Evolutionary conservation across 2,329 filamentous ascomycete genomes (phyloP).

Genomic region (Ophiostoma angusticollis): DNA sequence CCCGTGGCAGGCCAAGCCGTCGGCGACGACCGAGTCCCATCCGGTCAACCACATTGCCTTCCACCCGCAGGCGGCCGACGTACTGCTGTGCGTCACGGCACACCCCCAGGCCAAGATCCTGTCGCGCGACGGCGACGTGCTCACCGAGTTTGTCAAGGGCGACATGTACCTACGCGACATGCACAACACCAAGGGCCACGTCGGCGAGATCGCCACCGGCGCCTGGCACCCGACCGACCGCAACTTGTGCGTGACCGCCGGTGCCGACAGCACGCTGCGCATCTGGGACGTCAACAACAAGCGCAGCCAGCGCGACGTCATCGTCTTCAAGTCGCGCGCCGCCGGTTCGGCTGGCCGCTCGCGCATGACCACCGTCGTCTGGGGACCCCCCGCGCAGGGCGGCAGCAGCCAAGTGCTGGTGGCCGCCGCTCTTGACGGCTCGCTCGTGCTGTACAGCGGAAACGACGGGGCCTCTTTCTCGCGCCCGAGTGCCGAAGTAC

Average conservation of each 20-base stretch:
- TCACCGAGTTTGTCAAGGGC: conserved; percentile 87
- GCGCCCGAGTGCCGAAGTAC: conserved; percentile 69
- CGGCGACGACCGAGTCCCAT: conserved; percentile 67
- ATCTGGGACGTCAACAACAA: conserved; percentile 97
- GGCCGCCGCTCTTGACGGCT: conserved; percentile 75
- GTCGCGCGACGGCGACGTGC: conserved; percentile 71
- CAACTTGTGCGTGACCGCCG: conserved; percentile 78
- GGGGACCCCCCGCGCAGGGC: conserved; percentile 67
- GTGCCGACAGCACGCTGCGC: conserved; percentile 85
- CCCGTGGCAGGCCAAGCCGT: conserved; percentile 50
- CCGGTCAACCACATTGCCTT: conserved; percentile 79
- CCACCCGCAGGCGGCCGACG: conserved; percentile 65
- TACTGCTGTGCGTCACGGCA: conserved; percentile 77
- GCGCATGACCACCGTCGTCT: conserved; percentile 85
- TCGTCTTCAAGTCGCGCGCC: conserved; percentile 91
- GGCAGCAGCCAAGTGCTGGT: conserved; percentile 62
- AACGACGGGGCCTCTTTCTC: conserved; percentile 78
- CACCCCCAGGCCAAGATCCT: conserved; percentile 84
- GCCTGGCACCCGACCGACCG: conserved; percentile 83
- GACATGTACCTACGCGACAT: conserved; percentile 98
- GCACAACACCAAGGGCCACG: conserved; percentile 94
- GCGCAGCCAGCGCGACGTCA: conserved; percentile 78
- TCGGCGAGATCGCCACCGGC: conserved; percentile 79
- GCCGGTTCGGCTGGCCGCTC: conserved; percentile 79
- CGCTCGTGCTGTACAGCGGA: conserved; percentile 81